Conservation (phyloP, 208 protist species). For the Angomonas ambiguus region DNA sequence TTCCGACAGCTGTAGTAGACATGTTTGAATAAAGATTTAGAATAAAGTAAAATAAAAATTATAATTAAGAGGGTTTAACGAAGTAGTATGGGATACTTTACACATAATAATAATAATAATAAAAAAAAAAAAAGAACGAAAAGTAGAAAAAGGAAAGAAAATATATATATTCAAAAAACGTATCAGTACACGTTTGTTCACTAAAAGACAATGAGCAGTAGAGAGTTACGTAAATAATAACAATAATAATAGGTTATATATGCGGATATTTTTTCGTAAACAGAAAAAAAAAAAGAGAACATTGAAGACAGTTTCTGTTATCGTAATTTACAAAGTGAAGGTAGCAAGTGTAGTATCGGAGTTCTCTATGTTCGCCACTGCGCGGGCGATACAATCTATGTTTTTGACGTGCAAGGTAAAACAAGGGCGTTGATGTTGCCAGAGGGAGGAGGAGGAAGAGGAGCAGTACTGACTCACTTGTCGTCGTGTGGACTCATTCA, state of each 20-base stretch:
- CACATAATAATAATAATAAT: conserved; percentile 8
- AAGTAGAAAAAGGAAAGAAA: not conserved
- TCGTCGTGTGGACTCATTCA: not conserved
- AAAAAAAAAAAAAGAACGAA: not conserved
- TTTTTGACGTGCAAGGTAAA: not conserved
- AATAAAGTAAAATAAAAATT: not conserved
- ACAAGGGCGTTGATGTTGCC: not conserved
- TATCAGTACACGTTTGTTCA: not conserved
- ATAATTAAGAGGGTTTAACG: not conserved
- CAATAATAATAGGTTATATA: not conserved
- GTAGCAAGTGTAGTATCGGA: not conserved
- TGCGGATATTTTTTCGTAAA: not conserved
- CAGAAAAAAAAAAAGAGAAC: conserved; percentile 13
- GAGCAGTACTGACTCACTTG: not conserved
- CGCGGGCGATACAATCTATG: not conserved
- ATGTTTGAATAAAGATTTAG: not conserved
- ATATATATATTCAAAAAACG: not conserved
- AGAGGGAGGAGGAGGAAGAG: not conserved
- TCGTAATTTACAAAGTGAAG: conserved; percentile 1
- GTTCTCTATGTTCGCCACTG: not conserved
- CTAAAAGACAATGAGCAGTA: not conserved
- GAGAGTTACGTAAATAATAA: not conserved
- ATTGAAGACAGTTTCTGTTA: no score
- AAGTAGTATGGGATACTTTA: no score
- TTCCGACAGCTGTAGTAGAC: conserved; percentile 58